phyloP scores from a whole-genome alignment of 306 rosid species.

The Dalbergia cultrata region DNA sequence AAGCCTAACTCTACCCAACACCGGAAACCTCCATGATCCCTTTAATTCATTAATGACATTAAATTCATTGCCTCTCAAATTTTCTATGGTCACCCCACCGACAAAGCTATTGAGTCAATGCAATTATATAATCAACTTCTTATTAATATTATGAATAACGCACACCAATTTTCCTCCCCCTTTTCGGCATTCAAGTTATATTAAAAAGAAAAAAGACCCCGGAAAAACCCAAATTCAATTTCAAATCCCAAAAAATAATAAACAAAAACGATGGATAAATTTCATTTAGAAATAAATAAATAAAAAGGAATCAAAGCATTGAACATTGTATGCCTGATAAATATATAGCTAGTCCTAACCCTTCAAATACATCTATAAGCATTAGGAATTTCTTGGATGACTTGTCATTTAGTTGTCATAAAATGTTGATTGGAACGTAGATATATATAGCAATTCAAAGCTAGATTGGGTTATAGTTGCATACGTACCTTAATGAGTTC shows the following conservation, averaged over 20 bases:
- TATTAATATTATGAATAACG: neutral
- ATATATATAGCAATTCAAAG: conserved; percentile 2
- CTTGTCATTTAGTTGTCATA: conserved; percentile 47
- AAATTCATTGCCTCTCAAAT: conserved; percentile 39
- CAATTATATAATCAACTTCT: conserved; percentile 12
- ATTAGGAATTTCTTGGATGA: neutral
- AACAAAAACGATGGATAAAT: neutral
- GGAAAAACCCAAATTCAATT: neutral
- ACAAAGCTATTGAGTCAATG: conserved; percentile 42
- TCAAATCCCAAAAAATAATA: neutral
- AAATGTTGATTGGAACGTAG: neutral
- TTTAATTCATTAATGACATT: conserved; percentile 56
- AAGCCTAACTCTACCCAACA: conserved; percentile 62
- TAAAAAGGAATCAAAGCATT: neutral
- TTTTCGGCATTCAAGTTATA: conserved; percentile 1
- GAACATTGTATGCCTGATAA: neutral
- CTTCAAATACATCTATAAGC: neutral
- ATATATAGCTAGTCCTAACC: neutral
- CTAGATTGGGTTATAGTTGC: neutral
- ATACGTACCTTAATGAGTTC: conserved; percentile 83
- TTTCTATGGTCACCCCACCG: conserved; percentile 50
- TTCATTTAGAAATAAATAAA: neutral
- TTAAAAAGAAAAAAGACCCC: neutral
- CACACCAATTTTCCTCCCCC: neutral
- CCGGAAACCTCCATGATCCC: conserved; percentile 57